phyloP scores from a whole-genome alignment of 352 stramenopile genomes.

The Globisporangium lucens region DNA sequence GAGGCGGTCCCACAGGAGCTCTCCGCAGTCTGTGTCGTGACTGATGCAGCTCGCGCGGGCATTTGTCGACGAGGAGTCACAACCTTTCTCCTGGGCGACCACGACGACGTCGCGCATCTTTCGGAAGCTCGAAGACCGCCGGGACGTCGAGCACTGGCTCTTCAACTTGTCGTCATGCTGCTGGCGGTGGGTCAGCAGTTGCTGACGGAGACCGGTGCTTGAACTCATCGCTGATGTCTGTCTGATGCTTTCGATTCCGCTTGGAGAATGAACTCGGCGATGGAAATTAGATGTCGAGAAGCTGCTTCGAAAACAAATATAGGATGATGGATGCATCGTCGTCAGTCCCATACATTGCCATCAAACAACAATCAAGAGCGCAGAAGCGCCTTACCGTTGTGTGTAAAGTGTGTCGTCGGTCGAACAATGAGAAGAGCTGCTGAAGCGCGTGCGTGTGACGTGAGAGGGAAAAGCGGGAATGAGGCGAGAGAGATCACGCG shows the following conservation, averaged over 20 bases:
- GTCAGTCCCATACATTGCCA: background rate
- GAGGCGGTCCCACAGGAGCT: slow-evolving; percentile 39
- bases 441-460: background rate
- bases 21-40: slow-evolving; percentile 23
- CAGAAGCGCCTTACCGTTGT: background rate
- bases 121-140: slow-evolving; percentile 8
- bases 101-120: slow-evolving; percentile 9
- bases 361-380: background rate
- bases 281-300: background rate
- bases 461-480: slow-evolving; percentile 3
- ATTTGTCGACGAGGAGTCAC: slow-evolving; percentile 27
- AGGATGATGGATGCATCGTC: background rate
- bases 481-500: slow-evolving; percentile 3
- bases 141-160: background rate
- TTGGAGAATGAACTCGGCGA: background rate
- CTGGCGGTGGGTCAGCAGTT: background rate
- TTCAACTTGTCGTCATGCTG: background rate
- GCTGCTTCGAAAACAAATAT: background rate
- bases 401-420: background rate
- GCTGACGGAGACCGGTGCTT: slow-evolving; percentile 5
- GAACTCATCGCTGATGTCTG: background rate
- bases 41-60: slow-evolving; percentile 46
- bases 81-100: slow-evolving; percentile 18
- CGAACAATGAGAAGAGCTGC: background rate
- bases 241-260: background rate